Evolutionary conservation across 1,284 basidiomycete genomes (phyloP), one percentile per base, ranked within the genome.

Genomic region (Entoloma clypeatum): DNA sequence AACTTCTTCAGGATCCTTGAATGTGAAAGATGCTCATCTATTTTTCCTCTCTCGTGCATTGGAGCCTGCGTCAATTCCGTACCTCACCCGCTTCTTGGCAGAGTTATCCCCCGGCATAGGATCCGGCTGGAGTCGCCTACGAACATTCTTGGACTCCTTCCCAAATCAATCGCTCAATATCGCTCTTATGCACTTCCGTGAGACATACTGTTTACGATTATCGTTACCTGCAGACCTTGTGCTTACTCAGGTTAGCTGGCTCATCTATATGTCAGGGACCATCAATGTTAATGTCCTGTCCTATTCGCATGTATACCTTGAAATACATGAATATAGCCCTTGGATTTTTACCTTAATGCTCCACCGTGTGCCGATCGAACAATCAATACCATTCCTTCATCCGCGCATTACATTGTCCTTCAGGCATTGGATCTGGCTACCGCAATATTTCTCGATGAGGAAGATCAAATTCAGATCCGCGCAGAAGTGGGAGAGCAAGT

Each of bases 31-130:
- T 37, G 61, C 68, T 5, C 56, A 66, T 39, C 52, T 72, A 36
- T 57, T 69, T 41, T 73, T 78, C 54, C 49, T 71, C 25, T 53
- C 67, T 31, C 69, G 69, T 27, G 62, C 65, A 24, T 51, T 67
- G 2, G 50, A 63, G 3, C 61, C 62, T n/a, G 43, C 51, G 9
- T 61, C 65, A 40, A 48, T 67, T 35, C 51, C 55, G 26, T 55
- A 67, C 36, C 55, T 71, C 44, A 53, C 49, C 32, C 70, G 73
- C 13, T 64, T 34, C 22, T 26, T 52, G 33, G 25, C 13, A 31
- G 29, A 29, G 24, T 30, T 19, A 43, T 23, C 36, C 11, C 23
- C 16, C 36, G 29, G 27, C 25, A 34, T 40, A 33, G 25, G 29
- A 13, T 24, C 24, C 18, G 19, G 36, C 23, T 11, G 36, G 22